Base-by-base conservation (phyloP, 345 rosid species). In the Chamaenerion angustifolium region DNA sequence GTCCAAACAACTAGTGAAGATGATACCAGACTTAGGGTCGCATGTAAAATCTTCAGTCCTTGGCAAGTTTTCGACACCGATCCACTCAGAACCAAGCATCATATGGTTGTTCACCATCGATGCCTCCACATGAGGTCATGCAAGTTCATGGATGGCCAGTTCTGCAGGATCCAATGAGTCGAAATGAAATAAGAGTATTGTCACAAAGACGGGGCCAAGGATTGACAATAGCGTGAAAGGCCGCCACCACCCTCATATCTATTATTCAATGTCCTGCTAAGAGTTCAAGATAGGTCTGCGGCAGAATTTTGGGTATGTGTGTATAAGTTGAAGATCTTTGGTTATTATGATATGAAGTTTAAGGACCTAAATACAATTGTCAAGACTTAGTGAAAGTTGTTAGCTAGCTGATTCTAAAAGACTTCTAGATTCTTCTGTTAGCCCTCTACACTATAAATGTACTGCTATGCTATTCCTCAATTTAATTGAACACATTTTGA, bases 161-260 rank as follows among this genome's bases (percentile, higher is more conserved):
- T 46, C 17, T n/a, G 55, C 68, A 0, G 71, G 59, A 18, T 54
- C 56, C 45, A 66, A 49, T 11, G 71, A 63, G 59, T 57, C 57
- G 2, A 58, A 47, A 4, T 52, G 67, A 52, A 27, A 54, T 40
- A 50, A n/a, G 10, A 65, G 13, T 1, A 51, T 0, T 6, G 61
- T 57, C 0, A 42, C 50, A 11, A 61, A 40, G 7, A 61, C 55
- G 23, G 70, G 64, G 27, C 23, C 25, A 8, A 58, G 10, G 13
- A 57, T 1, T 0, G 43, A 18, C 12, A 16, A 7, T 11, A 40
- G 17, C 35, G 25, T 17, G 2, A 18, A 6, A 16, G 21, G 40
- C 46, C 52, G 13, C 12, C 48, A 31, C 37, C 7, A 31, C 8
- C 27, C 27, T 5, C 27, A 23, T 23, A 5, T 23, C 27, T 2